phyloP scores from a whole-genome alignment of 228 moss, liverwort and hornwort species.

The Sphagnum magellanicum region DNA sequence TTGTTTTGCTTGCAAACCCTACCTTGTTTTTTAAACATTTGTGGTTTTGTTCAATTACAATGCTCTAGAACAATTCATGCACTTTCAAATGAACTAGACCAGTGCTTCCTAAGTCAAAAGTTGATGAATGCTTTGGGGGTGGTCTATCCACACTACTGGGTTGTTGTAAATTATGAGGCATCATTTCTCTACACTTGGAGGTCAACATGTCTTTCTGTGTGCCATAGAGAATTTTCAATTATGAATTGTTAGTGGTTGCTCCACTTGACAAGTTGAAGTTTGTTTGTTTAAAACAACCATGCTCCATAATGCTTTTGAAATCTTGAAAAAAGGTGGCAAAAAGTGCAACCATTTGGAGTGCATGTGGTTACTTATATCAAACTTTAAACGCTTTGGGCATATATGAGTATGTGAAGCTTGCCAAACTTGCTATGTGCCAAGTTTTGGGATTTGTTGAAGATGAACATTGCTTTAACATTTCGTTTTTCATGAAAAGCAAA shows the following conservation, averaged over 20 bases:
- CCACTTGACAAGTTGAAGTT: background rate
- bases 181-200: background rate
- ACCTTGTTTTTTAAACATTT: background rate
- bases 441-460: background rate
- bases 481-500: background rate
- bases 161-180: background rate
- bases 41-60: background rate
- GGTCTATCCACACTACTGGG: background rate
- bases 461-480: background rate
- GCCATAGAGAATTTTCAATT: background rate
- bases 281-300: background rate
- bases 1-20: background rate
- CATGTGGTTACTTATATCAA: background rate
- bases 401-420: background rate
- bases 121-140: background rate
- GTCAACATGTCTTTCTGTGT: no score
- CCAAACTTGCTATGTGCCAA: background rate
- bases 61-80: background rate
- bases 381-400: background rate
- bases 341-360: background rate
- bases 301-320: no score
- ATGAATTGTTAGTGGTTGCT: no score
- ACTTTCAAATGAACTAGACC: background rate
- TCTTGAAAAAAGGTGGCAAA: background rate
- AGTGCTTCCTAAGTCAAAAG: background rate